Evolutionary conservation across 495 filamentous ascomycete genomes (phyloP).

Genomic region (Annulohypoxylon moriforme): DNA sequence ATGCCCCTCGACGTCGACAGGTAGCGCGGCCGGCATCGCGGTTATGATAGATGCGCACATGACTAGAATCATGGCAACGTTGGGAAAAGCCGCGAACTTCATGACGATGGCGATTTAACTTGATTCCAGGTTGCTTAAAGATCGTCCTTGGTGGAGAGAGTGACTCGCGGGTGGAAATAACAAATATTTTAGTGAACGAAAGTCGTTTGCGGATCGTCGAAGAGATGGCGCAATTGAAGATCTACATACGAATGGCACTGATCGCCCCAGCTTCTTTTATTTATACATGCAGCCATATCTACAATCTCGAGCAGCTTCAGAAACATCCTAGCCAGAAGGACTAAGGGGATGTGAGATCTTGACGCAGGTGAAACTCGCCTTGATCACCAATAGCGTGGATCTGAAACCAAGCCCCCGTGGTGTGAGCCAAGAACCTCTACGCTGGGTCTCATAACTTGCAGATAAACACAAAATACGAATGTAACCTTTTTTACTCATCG

Average conservation of each 20-base stretch:
- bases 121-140: constrained; percentile 15
- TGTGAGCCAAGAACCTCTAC: constrained; percentile 27
- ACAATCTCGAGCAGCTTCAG: constrained; percentile 23
- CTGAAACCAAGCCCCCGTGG: constrained; percentile 33
- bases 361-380: constrained; percentile 41
- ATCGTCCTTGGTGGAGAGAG: constrained; percentile 27
- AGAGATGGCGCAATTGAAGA: constrained; percentile 28
- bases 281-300: constrained; percentile 17
- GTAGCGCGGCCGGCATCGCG: constrained; percentile 28
- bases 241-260: constrained; percentile 32
- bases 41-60: constrained; percentile 23
- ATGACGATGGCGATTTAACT: constrained; percentile 11
- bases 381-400: constrained; percentile 24
- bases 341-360: constrained; percentile 31
- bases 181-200: constrained; percentile 31
- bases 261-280: constrained; percentile 36
- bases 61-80: constrained; percentile 19
- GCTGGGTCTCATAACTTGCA: constrained; percentile 1
- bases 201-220: constrained; percentile 28
- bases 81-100: constrained; percentile 29
- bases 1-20: constrained; percentile 13
- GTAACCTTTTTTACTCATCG: constrained; percentile 8
- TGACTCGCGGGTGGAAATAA: constrained; percentile 8
- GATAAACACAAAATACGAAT: background rate
- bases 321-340: constrained; percentile 15